These are phyloP conservation scores for Biscutella laevigata DNA, from an alignment of 441 rosid species.

Conservation along the genomic window DNA sequence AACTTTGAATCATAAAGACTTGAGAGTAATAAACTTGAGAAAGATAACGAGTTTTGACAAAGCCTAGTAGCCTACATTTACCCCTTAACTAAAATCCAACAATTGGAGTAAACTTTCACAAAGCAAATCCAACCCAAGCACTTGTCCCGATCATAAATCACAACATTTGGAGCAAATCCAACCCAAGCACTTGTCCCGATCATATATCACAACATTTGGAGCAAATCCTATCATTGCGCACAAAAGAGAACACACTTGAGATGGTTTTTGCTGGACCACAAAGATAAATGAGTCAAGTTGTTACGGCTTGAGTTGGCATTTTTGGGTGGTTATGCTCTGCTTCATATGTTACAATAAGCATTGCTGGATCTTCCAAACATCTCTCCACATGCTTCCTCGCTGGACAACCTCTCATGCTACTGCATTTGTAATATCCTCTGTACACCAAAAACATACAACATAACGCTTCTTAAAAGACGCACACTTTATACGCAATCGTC, in stretches of 20 bases:
- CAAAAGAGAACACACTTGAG: slow-evolving; percentile 1
- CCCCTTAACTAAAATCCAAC: not conserved
- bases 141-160: slow-evolving; percentile 8
- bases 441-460: slow-evolving; percentile 11
- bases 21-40: slow-evolving; percentile 6
- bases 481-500: not conserved
- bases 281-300: slow-evolving; percentile 22
- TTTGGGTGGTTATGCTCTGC: slow-evolving; percentile 85
- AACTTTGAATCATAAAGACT: not conserved
- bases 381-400: slow-evolving; percentile 99
- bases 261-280: not conserved
- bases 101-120: slow-evolving; percentile 9
- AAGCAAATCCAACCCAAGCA: not conserved
- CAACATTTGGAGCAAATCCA: slow-evolving; percentile 8
- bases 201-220: slow-evolving; percentile 13
- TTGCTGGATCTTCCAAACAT: slow-evolving; percentile 75
- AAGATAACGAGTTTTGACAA: slow-evolving; percentile 1
- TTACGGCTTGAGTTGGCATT: slow-evolving; percentile 52
- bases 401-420: slow-evolving; percentile 97
- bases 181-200: slow-evolving; percentile 1
- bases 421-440: slow-evolving; percentile 97
- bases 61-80: not conserved
- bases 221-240: not conserved
- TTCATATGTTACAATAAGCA: slow-evolving; percentile 93
- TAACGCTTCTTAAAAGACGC: not conserved